Evolutionary conservation across 2,329 filamentous ascomycete species (phyloP).

Genomic region (Botrytis sinoallii): DNA sequence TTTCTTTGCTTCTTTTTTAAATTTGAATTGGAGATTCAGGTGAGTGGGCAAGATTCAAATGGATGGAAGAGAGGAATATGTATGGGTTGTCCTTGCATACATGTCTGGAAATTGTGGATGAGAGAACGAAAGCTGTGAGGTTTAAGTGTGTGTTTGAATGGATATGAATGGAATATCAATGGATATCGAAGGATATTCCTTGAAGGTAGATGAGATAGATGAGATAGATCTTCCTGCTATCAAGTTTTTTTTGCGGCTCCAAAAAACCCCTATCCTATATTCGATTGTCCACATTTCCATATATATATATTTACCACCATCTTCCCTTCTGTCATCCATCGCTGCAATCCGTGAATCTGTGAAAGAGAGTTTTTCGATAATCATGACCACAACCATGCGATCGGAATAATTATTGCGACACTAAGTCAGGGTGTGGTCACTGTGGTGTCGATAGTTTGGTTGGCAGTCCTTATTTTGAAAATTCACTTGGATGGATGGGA

Average conservation of each 20-base stretch:
- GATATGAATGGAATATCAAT: not conserved
- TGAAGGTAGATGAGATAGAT: not conserved
- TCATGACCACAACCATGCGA: not conserved
- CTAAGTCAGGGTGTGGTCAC: not conserved
- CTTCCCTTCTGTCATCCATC: not conserved
- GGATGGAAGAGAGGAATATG: not conserved
- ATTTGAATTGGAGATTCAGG: not conserved
- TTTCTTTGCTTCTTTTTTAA: not conserved
- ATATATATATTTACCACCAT: not conserved
- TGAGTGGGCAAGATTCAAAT: not conserved
- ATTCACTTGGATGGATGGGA: not conserved
- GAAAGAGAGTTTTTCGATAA: not conserved
- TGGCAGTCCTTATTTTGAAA: not conserved
- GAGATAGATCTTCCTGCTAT: not conserved
- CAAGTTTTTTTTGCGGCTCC: not conserved
- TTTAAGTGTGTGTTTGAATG: not conserved
- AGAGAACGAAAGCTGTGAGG: not conserved
- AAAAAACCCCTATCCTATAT: conserved; percentile 4
- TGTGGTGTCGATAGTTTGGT: not conserved
- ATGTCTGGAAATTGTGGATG: not conserved
- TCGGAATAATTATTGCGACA: conserved; percentile 4
- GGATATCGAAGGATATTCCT: not conserved
- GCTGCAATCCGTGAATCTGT: not conserved
- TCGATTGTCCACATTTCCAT: not conserved
- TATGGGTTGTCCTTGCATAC: conserved; percentile 4